Evolutionary conservation across 306 rosid species (phyloP).

Genomic region (Pyrus pyrifolia): DNA sequence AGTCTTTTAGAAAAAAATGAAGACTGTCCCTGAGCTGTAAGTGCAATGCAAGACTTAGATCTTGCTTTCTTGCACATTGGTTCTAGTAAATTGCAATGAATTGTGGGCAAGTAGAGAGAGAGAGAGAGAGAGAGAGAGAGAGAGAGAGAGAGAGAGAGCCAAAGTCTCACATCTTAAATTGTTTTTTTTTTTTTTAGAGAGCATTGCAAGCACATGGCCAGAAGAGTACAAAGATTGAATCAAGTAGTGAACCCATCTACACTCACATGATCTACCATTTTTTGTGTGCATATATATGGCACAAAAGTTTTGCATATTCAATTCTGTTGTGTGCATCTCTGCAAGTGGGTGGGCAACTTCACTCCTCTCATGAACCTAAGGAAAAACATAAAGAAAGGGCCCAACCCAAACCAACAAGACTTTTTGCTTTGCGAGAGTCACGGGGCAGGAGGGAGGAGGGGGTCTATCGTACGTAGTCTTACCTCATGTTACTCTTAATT

Average conservation of each 20-base stretch:
- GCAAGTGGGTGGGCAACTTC: neutral
- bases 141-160: neutral
- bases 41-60: neutral
- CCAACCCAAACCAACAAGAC: no score
- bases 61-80: neutral
- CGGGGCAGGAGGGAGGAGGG: no score
- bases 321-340: neutral
- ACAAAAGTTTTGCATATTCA: conserved; percentile 2
- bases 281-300: neutral
- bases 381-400: no score
- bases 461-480: no score
- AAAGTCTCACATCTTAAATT: neutral
- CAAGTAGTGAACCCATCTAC: conserved; percentile 2
- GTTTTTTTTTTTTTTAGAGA: neutral
- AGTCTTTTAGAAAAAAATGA: neutral
- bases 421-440: no score
- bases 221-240: neutral
- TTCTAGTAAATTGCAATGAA: neutral
- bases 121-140: no score
- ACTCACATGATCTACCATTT: neutral
- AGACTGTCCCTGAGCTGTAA: neutral
- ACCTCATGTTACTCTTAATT: no score
- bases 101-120: neutral
- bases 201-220: conserved; percentile 22
- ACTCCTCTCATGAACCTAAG: no score